Conservation (phyloP, 805 yeast species). For the Saccharomyces paradoxus region DNA sequence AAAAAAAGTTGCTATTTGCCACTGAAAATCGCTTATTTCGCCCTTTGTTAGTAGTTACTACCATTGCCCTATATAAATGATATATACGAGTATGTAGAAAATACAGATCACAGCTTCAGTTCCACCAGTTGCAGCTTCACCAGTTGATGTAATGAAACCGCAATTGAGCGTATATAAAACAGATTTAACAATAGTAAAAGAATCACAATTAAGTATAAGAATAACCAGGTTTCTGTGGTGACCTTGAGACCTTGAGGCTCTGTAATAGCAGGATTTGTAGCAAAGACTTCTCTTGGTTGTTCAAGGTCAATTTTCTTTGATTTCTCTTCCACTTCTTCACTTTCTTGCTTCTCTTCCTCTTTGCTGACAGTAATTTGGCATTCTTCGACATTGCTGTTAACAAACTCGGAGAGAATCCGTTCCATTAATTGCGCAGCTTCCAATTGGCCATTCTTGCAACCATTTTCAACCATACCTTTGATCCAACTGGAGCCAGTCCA, state of each 20-base stretch:
- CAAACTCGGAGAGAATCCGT: conserved; percentile 18
- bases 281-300: background rate
- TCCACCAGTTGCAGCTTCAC: background rate
- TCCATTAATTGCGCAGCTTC: conserved; percentile 47
- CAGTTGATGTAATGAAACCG: background rate
- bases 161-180: background rate
- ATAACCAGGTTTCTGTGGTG: background rate
- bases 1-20: background rate
- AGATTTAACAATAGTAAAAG: background rate
- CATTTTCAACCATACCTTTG: conserved; percentile 79
- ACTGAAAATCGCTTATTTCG: background rate
- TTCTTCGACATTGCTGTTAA: conserved; percentile 16
- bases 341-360: conserved; percentile 2
- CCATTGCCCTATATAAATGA: background rate
- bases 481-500: conserved; percentile 95
- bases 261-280: background rate
- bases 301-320: background rate
- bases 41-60: background rate
- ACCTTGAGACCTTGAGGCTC: background rate
- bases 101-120: background rate
- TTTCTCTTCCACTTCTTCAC: conserved; percentile 2
- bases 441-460: conserved; percentile 72
- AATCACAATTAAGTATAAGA: background rate
- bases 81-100: background rate
- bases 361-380: conserved; percentile 2